Evolutionary conservation across 345 rosid species (phyloP).

Genomic region (Conringia planisiliqua): DNA sequence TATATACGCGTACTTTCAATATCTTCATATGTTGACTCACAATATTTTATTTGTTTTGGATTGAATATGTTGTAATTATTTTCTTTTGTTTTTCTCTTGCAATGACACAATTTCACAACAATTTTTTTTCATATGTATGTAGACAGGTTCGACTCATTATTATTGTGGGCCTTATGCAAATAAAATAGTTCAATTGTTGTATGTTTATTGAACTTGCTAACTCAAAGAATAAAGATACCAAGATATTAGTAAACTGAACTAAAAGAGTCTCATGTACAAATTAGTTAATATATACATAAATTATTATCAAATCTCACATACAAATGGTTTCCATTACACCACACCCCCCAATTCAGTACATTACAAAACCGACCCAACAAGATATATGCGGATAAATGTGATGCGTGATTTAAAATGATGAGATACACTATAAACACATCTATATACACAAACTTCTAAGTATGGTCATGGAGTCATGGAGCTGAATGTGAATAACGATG

Average conservation of each 20-base stretch:
- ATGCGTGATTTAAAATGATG: not conserved
- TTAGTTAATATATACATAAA: not conserved
- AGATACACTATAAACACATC: not conserved
- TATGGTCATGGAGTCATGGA: constrained; percentile 23
- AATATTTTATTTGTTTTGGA: no score
- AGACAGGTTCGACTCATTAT: no score
- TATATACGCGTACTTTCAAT: no score
- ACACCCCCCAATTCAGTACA: constrained; percentile 7
- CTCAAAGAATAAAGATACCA: not conserved
- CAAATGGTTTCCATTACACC: constrained; percentile 1
- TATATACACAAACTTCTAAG: not conserved
- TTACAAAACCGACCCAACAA: constrained; percentile 19
- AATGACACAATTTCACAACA: no score
- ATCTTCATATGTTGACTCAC: no score
- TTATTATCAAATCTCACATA: not conserved
- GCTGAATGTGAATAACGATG: constrained; percentile 16
- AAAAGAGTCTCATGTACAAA: not conserved
- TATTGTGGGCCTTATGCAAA: no score
- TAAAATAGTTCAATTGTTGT: no score
- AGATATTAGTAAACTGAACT: not conserved
- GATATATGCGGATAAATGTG: not conserved
- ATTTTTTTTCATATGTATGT: no score
- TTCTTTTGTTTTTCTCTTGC: no score
- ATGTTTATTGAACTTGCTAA: not conserved
- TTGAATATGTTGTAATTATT: no score